These are phyloP conservation scores for Neopestalotiopsis sp. DNA, from an alignment of 2,329 filamentous ascomycete species.

Conservation along the genomic window DNA sequence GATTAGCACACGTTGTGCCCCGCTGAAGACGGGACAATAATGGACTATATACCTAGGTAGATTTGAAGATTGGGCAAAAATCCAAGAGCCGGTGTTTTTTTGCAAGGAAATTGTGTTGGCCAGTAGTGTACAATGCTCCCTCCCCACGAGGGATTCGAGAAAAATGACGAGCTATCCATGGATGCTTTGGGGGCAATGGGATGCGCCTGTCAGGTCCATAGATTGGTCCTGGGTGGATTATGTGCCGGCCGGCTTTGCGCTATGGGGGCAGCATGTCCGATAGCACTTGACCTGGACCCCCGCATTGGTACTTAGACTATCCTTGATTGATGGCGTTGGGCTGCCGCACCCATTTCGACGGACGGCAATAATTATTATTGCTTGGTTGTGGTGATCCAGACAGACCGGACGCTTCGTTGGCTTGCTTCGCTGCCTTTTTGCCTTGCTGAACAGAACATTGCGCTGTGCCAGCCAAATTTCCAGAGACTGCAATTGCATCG, in stretches of 20 bases:
- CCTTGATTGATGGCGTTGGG: slow-evolving; percentile 8
- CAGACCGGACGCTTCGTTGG: not conserved
- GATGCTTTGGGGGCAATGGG: not conserved
- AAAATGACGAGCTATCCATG: not conserved
- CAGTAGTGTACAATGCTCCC: not conserved
- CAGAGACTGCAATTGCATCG: not conserved
- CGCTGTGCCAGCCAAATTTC: not conserved
- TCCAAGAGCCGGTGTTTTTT: not conserved
- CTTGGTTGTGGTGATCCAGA: slow-evolving; percentile 2
- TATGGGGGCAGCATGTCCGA: slow-evolving; percentile 7
- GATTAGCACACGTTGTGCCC: not conserved
- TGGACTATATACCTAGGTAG: not conserved
- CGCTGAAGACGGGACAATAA: not conserved
- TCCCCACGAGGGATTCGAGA: not conserved
- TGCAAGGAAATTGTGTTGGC: not conserved
- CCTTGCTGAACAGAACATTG: not conserved
- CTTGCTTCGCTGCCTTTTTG: not conserved
- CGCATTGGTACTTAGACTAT: slow-evolving; percentile 1
- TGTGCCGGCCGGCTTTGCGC: not conserved
- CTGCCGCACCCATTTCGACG: slow-evolving; percentile 9
- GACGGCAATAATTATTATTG: slow-evolving; percentile 11
- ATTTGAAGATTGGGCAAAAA: not conserved
- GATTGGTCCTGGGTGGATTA: not conserved
- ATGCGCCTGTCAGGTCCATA: not conserved
- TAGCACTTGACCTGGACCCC: not conserved